phyloP scores from a whole-genome alignment of 2,329 filamentous ascomycete species.

The Fusarium sp. region DNA sequence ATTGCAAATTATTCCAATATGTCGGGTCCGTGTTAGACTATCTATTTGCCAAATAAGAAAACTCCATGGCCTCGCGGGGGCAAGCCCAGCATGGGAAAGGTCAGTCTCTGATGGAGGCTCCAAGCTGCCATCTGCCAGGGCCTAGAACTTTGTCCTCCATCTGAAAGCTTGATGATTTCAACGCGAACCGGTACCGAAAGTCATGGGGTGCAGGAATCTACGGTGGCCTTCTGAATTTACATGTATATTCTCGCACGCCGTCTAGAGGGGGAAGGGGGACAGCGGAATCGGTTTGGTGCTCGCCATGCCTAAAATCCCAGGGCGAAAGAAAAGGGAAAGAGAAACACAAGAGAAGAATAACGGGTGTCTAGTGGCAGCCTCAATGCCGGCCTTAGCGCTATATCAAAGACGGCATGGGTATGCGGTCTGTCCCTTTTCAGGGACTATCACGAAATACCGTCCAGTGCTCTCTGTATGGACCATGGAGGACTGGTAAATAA shows the following conservation, averaged over 20 bases:
- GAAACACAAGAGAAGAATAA: slow-evolving; percentile 3
- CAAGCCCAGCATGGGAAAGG: slow-evolving; percentile 19
- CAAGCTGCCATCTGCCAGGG: slow-evolving; percentile 12
- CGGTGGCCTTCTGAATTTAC: slow-evolving; percentile 3
- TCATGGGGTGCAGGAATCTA: slow-evolving; percentile 17
- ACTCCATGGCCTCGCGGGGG: slow-evolving; percentile 5
- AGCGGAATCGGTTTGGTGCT: too few species aligned
- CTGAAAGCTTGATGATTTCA: slow-evolving; percentile 21
- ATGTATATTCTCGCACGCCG: not conserved
- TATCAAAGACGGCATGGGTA: slow-evolving; percentile 12
- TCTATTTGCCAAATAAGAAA: slow-evolving; percentile 11
- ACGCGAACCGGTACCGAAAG: slow-evolving; percentile 6
- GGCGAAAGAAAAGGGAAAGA: not conserved
- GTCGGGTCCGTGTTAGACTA: slow-evolving; percentile 7
- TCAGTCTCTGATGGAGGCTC: slow-evolving; percentile 13
- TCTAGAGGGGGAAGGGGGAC: too few species aligned
- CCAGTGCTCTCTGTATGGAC: not conserved
- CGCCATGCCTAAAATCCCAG: not conserved
- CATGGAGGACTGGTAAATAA: not conserved
- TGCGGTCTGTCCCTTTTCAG: not conserved
- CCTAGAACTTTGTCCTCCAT: slow-evolving; percentile 29
- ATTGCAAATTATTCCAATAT: slow-evolving; percentile 17
- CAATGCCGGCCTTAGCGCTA: slow-evolving; percentile 22
- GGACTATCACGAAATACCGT: not conserved
- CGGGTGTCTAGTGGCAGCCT: slow-evolving; percentile 3